Evolutionary conservation across 257 asterid species (phyloP).

Genomic region (Solanum piurae): DNA sequence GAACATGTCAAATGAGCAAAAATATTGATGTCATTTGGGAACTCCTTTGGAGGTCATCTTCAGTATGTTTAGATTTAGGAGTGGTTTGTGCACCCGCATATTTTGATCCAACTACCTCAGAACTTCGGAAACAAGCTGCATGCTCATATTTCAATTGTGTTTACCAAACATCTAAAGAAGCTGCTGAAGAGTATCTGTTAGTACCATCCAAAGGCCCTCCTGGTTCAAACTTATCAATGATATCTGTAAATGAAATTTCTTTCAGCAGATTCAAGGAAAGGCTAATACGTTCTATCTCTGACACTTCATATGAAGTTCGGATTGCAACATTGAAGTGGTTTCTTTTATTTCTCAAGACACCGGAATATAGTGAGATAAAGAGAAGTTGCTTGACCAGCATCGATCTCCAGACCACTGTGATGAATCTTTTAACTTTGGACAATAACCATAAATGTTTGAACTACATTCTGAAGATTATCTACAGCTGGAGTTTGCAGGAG

Average conservation of each 20-base stretch:
- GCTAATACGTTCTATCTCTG: constrained; percentile 48
- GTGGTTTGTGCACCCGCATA: constrained; percentile 26
- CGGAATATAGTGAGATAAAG: constrained; percentile 31
- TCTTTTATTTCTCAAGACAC: constrained; percentile 41
- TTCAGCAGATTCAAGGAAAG: constrained; percentile 44
- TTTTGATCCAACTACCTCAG: constrained; percentile 73
- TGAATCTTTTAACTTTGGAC: constrained; percentile 56
- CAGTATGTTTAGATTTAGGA: constrained; percentile 58
- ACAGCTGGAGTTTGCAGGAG: constrained; percentile 60
- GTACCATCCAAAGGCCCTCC: constrained; percentile 18
- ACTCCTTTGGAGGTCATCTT: constrained; percentile 60
- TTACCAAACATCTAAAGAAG: constrained; percentile 46
- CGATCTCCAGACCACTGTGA: constrained; percentile 46
- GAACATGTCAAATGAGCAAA: constrained; percentile 42
- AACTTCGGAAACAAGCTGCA: constrained; percentile 86
- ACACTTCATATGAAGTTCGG: constrained; percentile 78
- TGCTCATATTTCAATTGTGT: constrained; percentile 73
- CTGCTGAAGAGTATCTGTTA: constrained; percentile 35
- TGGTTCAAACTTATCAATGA: constrained; percentile 24
- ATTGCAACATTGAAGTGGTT: constrained; percentile 84
- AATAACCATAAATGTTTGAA: constrained; percentile 66
- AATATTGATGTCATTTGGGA: constrained; percentile 50
- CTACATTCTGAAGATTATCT: constrained; percentile 71
- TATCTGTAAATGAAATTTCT: constrained; percentile 27
- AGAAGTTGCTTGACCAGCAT: constrained; percentile 33